Evolutionary conservation across 768 basidiomycete species (phyloP), one percentile per base, ranked within the genome.

Genomic region (Hydnum rufescens): DNA sequence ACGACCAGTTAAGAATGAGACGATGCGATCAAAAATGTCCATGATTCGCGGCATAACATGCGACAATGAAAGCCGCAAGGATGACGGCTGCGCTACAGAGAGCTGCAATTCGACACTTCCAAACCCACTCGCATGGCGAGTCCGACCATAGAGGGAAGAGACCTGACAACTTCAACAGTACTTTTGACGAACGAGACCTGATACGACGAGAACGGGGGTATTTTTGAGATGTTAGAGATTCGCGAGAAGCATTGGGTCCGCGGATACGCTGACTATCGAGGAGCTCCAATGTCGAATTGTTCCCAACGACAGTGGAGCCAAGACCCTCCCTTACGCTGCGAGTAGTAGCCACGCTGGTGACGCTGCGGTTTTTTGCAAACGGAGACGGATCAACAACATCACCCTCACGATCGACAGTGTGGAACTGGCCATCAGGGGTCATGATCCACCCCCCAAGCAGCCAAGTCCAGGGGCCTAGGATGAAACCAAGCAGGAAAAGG

Each of bases 391-490:
- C 19, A 19, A 19, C 8, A 19, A 8, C 34, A 39, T 39, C 8
- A 19, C 49, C 49, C 26, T 50, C 49, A 6, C 49, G 49, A 34
- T 50, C 49, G 16, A 28, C 30, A 6, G 25, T 16, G 25, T 6
- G 49, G 31, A 50, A 16, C 16, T 30, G 49, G 13, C 49, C 49
- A 28, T 50, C 49, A 31, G 49, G 31, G 5, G 16, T 31, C 18
- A 50, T 25, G 6, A 50, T 25, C 23, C 30, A 50, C 5, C 49
- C 49, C 8, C 49, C 49, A 32, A 50, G 18, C 6, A 50, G 8
- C 49, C 49, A 50, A 16, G 28, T 16, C 49, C 49, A 50, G 8
- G 49, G 49, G 6, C 49, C 49, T 30, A 50, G 49, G 28, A 32
- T 26, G 25, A 50, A 50, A 13, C 49, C 49, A 25, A 50, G 16